Evolutionary conservation across 1,284 basidiomycete genomes (phyloP).

Genomic region (Cryptococcus wingfieldii): DNA sequence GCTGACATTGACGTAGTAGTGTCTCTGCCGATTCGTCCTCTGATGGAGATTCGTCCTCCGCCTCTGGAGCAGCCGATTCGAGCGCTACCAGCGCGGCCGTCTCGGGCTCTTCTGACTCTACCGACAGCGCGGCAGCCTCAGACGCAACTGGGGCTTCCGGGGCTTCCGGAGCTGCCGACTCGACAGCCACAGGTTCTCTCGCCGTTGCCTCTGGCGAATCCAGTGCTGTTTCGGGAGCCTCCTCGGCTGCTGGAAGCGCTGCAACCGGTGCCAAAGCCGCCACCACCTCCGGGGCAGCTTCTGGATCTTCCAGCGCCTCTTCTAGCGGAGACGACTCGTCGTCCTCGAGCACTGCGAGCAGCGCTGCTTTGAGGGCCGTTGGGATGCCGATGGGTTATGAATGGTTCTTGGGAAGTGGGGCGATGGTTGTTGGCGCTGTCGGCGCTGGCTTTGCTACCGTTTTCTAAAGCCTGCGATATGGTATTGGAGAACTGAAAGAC

Average conservation of each 20-base stretch:
- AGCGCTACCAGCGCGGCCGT: conserved; percentile 2
- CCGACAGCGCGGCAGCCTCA: conserved; percentile 1
- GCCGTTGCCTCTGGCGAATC: background rate
- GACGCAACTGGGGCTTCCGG: background rate
- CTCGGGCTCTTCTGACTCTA: background rate
- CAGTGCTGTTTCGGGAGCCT: no score
- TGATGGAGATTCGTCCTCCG: background rate
- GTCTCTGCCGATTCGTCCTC: background rate
- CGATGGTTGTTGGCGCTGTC: conserved; percentile 16
- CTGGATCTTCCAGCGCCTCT: background rate
- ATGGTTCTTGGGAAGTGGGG: conserved; percentile 11
- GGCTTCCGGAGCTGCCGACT: background rate
- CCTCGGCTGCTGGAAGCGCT: background rate
- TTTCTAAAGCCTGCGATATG: conserved; percentile 5
- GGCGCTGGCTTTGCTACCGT: conserved; percentile 20
- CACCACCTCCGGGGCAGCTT: background rate
- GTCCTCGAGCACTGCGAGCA: background rate
- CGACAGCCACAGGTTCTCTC: background rate
- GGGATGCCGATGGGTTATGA: conserved; percentile 5
- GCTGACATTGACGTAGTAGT: background rate
- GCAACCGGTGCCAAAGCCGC: background rate
- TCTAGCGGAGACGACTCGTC: background rate
- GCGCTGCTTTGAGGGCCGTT: background rate
- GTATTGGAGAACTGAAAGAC: background rate
- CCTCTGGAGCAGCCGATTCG: conserved; percentile 9